A percentile compares a stretch with the other conserved stretches of the same genome.
Evolutionary conservation across 768 basidiomycete species (phyloP).

Genomic region (Macrolepiota dolichaula): DNA sequence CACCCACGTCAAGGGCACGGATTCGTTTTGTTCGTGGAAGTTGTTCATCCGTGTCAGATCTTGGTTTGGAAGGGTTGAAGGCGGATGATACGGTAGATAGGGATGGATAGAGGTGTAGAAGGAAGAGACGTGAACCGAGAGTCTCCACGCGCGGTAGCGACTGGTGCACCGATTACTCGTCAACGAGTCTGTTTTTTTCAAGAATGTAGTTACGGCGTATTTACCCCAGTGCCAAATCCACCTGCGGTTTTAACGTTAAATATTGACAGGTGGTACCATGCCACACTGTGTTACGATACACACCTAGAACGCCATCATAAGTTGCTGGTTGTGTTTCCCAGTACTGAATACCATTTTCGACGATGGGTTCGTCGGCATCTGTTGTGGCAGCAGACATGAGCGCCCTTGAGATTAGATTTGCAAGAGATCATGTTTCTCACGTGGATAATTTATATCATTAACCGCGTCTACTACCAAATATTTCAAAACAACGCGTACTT

Average conservation of each 20-base stretch:
- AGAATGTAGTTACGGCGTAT: conserved; percentile 26
- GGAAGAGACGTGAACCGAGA: conserved; percentile 84
- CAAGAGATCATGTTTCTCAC: conserved; percentile 18
- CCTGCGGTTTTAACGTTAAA: conserved; percentile 13
- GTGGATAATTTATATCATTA: conserved; percentile 17
- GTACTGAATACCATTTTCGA: conserved; percentile 79
- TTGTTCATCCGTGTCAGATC: conserved; percentile 8
- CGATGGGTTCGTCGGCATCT: conserved; percentile 41
- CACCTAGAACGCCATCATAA: conserved; percentile 80
- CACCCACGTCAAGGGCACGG: conserved; percentile 89
- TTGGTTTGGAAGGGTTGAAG: conserved; percentile 43
- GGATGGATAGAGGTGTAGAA: conserved; percentile 77
- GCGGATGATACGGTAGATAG: conserved; percentile 77
- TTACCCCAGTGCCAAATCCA: conserved; percentile 51
- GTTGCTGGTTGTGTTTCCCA: conserved; percentile 82
- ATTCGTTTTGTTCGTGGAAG: conserved; percentile 27
- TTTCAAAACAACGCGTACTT: conserved; percentile 38
- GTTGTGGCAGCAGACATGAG: conserved; percentile 7
- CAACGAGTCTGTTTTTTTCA: neutral
- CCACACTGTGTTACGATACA: neutral
- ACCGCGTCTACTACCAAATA: conserved; percentile 31
- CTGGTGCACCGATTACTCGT: conserved; percentile 31
- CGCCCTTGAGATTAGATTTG: neutral
- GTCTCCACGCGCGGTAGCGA: conserved; percentile 89
- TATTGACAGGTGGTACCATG: neutral